Base-by-base conservation (phyloP, 805 yeast species). In the Saccharomycopsis sp. region DNA sequence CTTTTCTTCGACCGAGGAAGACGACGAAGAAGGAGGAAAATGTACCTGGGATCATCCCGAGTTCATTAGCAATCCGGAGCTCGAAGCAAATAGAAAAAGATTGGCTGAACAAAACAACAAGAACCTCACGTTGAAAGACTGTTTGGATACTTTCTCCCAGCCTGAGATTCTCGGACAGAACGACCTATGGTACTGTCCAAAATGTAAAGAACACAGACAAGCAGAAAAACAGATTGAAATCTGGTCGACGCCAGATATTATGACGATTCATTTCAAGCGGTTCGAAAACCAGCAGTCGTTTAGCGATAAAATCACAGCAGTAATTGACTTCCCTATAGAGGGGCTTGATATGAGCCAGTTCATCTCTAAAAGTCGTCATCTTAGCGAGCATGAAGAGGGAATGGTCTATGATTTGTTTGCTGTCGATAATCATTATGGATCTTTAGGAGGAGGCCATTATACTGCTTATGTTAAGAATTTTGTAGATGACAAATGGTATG, bases 391-490 rank as follows among this genome's bases (percentile, higher is more conserved):
- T 63, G 47, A 64, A 65, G 20, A 62, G 60, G 54, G 67, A 65
- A 2, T 57, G n/a, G 68, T 88, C 0, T 93, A 93, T 70, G 98
- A 94, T 68, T 74, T 94, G 62, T 78, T 89, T 65, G 98, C 94
- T 0, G 97, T 94, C 22, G 98, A 92, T 69, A 94, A 93, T 69
- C 99, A 94, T 68, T 91, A 79, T 69, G 99, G 98, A 55, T 97
- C 97, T 0, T 75, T 93, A 19, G 97, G 98, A 0, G 98, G 98
- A 2, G 98, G 99, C 1, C 98, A 94, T 74, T 93, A 94, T 71
- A 94, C 99, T 1, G 88, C 98, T 0, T 86, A 84, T 66, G 97
- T 82, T 0, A 87, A 86, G 69, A 92, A 92, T 67, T 85, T 83
- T 69, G 76, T 82, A 50, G 96, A 89, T 66, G 74, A 74, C 20